A percentile compares a stretch with the other conserved stretches of the same genome.
These are phyloP conservation scores for Trametes villosa DNA, from an alignment of 768 basidiomycete species.

Conservation along the genomic window DNA sequence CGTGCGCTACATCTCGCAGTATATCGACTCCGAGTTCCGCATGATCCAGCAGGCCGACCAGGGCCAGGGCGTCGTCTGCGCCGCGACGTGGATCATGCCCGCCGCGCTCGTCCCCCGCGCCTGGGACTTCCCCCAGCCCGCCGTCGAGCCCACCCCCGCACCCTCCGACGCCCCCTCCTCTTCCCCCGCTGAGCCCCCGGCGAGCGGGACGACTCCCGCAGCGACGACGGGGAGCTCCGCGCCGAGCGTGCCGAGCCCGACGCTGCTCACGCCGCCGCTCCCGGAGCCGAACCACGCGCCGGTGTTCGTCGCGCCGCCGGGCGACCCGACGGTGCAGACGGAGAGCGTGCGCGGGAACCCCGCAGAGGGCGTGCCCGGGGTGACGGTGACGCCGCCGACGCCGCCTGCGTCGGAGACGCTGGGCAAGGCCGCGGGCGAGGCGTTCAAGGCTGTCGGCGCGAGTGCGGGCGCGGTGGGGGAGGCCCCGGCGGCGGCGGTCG, in stretches of 20 bases:
- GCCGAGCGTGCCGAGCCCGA: slow-evolving; percentile 2
- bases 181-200: background rate
- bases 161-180: background rate
- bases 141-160: slow-evolving; percentile 23
- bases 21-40: slow-evolving; percentile 75
- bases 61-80: slow-evolving; percentile 83
- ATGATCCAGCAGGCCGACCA: slow-evolving; percentile 63
- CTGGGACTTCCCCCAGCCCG: slow-evolving; percentile 70
- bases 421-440: slow-evolving; percentile 13
- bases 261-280: slow-evolving; percentile 20
- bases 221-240: slow-evolving; percentile 9
- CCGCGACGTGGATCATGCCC: slow-evolving; percentile 91
- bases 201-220: slow-evolving; percentile 4
- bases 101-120: slow-evolving; percentile 77
- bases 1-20: slow-evolving; percentile 81
- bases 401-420: slow-evolving; percentile 24
- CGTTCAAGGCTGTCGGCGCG: background rate
- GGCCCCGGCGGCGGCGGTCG: background rate
- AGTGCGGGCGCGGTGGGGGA: slow-evolving; percentile 6
- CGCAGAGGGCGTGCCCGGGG: slow-evolving; percentile 14
- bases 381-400: slow-evolving; percentile 28
- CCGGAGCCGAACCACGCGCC: slow-evolving; percentile 14
- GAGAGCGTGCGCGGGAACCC: slow-evolving; percentile 9
- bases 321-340: slow-evolving; percentile 1
- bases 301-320: slow-evolving; percentile 7